Percentiles rank a stretch among this genome's conserved stretches.
These are phyloP conservation scores for Pestalotiopsis sp. DNA, from an alignment of 2,329 filamentous ascomycete genomes.

Conservation along the genomic window DNA sequence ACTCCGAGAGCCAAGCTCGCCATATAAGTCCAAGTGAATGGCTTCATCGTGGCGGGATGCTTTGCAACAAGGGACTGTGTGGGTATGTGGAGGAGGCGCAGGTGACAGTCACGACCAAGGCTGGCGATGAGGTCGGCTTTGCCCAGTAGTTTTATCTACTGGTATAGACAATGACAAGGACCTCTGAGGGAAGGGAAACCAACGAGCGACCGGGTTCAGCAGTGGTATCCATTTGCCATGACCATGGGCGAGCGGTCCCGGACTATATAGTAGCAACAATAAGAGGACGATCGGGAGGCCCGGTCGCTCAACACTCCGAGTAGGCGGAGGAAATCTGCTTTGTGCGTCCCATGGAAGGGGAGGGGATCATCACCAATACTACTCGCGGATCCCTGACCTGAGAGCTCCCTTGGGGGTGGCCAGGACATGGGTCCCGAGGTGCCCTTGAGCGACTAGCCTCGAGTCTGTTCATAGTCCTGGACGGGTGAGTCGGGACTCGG, in stretches of 20 bases:
- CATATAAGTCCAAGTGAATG: constrained; percentile 27
- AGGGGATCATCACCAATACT: not conserved
- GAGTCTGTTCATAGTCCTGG: not conserved
- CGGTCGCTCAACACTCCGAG: not conserved
- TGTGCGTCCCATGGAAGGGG: not conserved
- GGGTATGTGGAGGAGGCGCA: not conserved
- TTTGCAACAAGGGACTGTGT: not conserved
- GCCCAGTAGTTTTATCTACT: not conserved
- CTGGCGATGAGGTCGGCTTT: not conserved
- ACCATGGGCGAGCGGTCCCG: not conserved
- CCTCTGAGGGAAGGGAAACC: not conserved
- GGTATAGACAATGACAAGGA: not conserved
- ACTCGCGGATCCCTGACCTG: not conserved
- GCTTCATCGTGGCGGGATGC: constrained; percentile 28
- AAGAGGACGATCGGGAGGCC: not conserved
- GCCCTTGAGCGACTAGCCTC: not conserved
- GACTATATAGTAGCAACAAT: not conserved
- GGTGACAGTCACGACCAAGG: constrained; percentile 6
- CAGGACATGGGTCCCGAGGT: not conserved
- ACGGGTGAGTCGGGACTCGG: not conserved
- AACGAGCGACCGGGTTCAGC: not conserved
- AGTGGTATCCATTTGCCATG: not conserved
- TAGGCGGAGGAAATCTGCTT: not conserved
- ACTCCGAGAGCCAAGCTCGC: constrained; percentile 26
- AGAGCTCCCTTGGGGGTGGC: not conserved